Conservation (phyloP, 305 asterid genomes). For the Fraxinus baroniana region DNA sequence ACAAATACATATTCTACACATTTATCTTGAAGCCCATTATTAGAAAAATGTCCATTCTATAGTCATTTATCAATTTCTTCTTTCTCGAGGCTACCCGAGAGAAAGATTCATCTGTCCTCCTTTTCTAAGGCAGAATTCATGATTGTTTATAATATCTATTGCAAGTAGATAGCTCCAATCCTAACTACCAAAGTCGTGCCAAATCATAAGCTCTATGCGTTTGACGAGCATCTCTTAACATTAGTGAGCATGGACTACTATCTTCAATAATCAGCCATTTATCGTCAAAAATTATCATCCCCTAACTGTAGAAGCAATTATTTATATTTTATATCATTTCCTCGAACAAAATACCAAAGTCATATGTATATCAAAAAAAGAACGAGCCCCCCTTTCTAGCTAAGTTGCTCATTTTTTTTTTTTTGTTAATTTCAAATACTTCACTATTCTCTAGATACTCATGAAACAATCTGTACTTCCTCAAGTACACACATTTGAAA, state of each 20-base stretch:
- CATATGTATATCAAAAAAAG: too few relatives aligned
- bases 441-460: background rate
- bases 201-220: background rate
- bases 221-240: background rate
- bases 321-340: too few relatives aligned
- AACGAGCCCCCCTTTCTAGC: too few relatives aligned
- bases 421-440: background rate
- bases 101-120: background rate
- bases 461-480: slow-evolving; percentile 16
- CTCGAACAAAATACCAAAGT: too few relatives aligned
- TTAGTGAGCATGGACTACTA: background rate
- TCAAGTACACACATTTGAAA: slow-evolving; percentile 27
- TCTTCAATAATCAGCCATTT: background rate
- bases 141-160: background rate
- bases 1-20: background rate
- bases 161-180: background rate
- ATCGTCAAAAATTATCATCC: background rate
- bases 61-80: background rate
- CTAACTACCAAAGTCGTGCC: background rate
- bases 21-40: background rate
- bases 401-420: too few relatives aligned
- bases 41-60: background rate
- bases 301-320: too few relatives aligned
- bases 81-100: too few relatives aligned
- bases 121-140: background rate